These are phyloP conservation scores for Candida maesae DNA, from an alignment of 805 yeast genomes.

Conservation along the genomic window DNA sequence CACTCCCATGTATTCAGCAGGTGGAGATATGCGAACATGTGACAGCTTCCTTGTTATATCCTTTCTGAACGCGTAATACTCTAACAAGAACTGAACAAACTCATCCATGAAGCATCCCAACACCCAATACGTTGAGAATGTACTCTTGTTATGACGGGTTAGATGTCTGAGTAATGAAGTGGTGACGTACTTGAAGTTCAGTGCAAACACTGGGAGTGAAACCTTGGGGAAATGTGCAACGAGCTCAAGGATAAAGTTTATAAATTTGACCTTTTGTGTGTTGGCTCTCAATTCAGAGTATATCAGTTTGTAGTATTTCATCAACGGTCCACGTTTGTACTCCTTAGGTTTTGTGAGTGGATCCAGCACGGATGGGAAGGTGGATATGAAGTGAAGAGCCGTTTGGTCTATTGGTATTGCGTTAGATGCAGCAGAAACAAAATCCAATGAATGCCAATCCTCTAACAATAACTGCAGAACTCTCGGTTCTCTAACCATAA, in stretches of 20 bases:
- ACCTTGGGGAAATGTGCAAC: conserved; percentile 3
- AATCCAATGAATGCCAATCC: conserved; percentile 16
- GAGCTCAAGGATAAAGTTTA: conserved; percentile 13
- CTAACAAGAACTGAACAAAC: conserved; percentile 16
- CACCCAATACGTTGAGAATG: conserved; percentile 23
- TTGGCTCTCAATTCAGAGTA: not conserved
- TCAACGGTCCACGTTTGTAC: conserved; percentile 1
- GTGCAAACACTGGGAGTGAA: conserved; percentile 3
- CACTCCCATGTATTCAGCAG: too few species aligned
- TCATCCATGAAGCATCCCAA: conserved; percentile 22
- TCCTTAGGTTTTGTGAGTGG: not conserved
- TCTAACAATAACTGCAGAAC: conserved; percentile 6
- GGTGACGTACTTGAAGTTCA: conserved; percentile 17
- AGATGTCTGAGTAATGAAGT: conserved; percentile 16
- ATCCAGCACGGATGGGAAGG: conserved; percentile 10
- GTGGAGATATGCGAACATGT: too few species aligned
- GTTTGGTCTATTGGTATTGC: not conserved
- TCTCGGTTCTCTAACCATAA: not conserved
- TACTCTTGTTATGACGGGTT: conserved; percentile 5
- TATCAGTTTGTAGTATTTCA: conserved; percentile 7
- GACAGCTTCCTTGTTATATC: conserved; percentile 2
- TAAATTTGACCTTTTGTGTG: conserved; percentile 9
- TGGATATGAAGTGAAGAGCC: not conserved
- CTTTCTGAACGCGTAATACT: conserved; percentile 16
- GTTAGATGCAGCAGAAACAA: conserved; percentile 1